Evolutionary conservation across 805 yeast species (phyloP).

Genomic region (Cyberlindnera misumaiensis): DNA sequence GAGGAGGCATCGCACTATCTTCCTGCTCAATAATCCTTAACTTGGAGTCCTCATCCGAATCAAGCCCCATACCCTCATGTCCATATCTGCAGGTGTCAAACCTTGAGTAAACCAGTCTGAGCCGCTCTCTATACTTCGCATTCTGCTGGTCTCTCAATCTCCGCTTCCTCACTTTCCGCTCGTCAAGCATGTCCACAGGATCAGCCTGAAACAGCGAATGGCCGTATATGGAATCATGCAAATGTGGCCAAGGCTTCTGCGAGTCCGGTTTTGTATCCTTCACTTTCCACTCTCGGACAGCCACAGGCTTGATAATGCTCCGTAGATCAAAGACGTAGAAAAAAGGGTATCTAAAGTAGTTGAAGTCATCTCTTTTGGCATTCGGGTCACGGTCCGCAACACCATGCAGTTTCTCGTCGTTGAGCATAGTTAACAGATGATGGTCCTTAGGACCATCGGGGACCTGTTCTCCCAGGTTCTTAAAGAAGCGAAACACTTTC

Average conservation of each 20-base stretch:
- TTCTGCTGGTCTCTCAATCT: slow-evolving; percentile 23
- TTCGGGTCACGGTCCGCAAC: slow-evolving; percentile 84
- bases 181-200: slow-evolving; percentile 31
- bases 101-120: slow-evolving; percentile 15
- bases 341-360: slow-evolving; percentile 70
- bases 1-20: slow-evolving; percentile 16
- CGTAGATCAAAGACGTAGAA: slow-evolving; percentile 75
- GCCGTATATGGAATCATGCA: slow-evolving; percentile 64
- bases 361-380: slow-evolving; percentile 78
- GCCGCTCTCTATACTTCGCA: slow-evolving; percentile 33
- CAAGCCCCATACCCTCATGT: background rate
- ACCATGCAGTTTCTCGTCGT: slow-evolving; percentile 81
- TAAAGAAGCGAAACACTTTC: slow-evolving; percentile 74
- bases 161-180: slow-evolving; percentile 31
- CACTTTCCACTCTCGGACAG: slow-evolving; percentile 73
- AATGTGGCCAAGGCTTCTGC: slow-evolving; percentile 45
- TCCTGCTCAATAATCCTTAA: background rate
- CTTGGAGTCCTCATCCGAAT: background rate
- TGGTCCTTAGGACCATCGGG: slow-evolving; percentile 18
- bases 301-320: slow-evolving; percentile 73
- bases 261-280: slow-evolving; percentile 13
- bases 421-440: slow-evolving; percentile 55
- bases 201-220: slow-evolving; percentile 71
- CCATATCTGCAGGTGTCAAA: background rate
- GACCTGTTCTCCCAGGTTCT: slow-evolving; percentile 44